Base-by-base conservation (phyloP, 2,329 filamentous ascomycete species). In the Hymenoscyphus repandus region DNA sequence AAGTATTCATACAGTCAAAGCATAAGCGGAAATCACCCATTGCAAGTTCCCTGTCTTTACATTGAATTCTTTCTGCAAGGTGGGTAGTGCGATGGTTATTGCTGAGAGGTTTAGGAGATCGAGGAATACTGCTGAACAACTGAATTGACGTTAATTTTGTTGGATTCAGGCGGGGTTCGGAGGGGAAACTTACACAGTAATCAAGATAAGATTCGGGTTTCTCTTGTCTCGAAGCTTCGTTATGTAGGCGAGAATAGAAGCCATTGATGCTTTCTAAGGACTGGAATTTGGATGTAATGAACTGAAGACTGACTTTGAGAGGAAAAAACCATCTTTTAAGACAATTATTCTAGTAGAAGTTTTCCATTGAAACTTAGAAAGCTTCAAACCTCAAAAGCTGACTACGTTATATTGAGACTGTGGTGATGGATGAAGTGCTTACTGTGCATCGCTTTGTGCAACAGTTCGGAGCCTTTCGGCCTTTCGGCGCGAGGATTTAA, bases 1-100 rank as follows among this genome's bases (percentile, higher is more conserved):
- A 11, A 18, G 2, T 1, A 7, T 18, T 15, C 45, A 12, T 13
- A 49, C 47, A 12, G 47, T 50, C 34, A 50, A 40, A 18, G 47
- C 40, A 40, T 50, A 50, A 10, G 47, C 47, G 13, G 41, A 45
- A 5, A 50, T 50, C 18, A 50, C 42, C 47, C 47, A 50, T 40
- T 50, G 47, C 17, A 50, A 40, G 22, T 45, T 37, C 5, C 41
- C 40, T 6, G 32, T 45, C 12, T 38, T 30, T 11, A 50, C 31
- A 32, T 27, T 12, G 17, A 50, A 50, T 45, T 50, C 47, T 32
- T 45, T 38, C 7, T 45, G 47, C 11, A 50, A 32, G 4, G 47
- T 50, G 0, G 47, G 47, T 3, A 50, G 47, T 17, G 41, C 11
- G 31, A 47, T 4, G 49, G 32, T 49, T 49, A 52, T 38, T 56